phyloP scores from a whole-genome alignment of 1,284 basidiomycete genomes.

The Cryptococcus hybrid region DNA sequence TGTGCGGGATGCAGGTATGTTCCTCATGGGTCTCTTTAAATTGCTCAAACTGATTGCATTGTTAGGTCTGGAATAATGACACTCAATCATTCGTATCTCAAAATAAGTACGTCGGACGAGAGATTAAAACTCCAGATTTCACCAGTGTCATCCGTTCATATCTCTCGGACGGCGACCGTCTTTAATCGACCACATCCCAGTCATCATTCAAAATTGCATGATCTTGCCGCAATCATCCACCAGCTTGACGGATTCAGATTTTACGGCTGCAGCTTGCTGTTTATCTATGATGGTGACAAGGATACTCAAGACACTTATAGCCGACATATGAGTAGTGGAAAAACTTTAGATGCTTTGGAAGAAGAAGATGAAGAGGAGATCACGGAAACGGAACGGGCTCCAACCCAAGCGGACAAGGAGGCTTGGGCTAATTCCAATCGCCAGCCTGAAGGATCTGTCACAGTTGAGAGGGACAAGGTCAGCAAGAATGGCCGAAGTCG shows the following conservation, averaged over 20 bases:
- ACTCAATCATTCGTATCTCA: slow-evolving; percentile 83
- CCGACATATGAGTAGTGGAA: slow-evolving; percentile 10
- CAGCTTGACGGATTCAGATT: slow-evolving; percentile 91
- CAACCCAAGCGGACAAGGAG: background rate
- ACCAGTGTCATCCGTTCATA: slow-evolving; percentile 76
- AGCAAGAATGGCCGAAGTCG: slow-evolving; percentile 21
- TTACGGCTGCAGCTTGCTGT: slow-evolving; percentile 93
- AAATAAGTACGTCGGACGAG: slow-evolving; percentile 95
- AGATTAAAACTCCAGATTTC: slow-evolving; percentile 83
- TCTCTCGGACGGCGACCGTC: slow-evolving; percentile 75
- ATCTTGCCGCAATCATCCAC: slow-evolving; percentile 86
- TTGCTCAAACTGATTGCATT: background rate
- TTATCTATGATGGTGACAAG: slow-evolving; percentile 96
- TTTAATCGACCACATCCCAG: slow-evolving; percentile 92
- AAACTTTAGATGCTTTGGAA: slow-evolving; percentile 6
- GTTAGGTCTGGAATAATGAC: slow-evolving; percentile 82
- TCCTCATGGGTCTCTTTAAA: background rate
- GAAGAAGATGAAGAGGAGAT: slow-evolving; percentile 12
- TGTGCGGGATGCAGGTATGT: slow-evolving; percentile 98
- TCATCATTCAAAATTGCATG: slow-evolving; percentile 84
- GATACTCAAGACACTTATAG: slow-evolving; percentile 67
- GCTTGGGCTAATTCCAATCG: background rate
- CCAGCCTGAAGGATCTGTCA: slow-evolving; percentile 14
- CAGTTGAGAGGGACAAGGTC: slow-evolving; percentile 1
- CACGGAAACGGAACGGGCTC: background rate